Evolutionary conservation across 192 early-diverging fungal species (phyloP).

Genomic region (Coemansia asiatica): DNA sequence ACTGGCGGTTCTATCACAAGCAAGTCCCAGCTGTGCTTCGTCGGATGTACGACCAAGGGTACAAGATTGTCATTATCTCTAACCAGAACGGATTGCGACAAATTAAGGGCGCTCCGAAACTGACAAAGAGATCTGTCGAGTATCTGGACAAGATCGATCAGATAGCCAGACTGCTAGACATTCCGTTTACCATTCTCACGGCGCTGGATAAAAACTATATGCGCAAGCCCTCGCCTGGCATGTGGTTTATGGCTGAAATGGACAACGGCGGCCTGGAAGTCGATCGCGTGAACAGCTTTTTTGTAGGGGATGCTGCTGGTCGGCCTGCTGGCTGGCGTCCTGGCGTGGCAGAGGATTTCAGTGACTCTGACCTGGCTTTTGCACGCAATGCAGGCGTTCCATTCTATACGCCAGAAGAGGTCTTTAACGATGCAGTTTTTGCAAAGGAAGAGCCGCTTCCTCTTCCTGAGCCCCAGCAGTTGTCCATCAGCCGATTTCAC

Average conservation of each 20-base stretch:
- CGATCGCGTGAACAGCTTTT: constrained; percentile 69
- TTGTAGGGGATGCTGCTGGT: constrained; percentile 94
- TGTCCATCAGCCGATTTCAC: constrained; percentile 17
- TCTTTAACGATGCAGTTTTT: constrained; percentile 61
- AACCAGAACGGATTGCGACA: constrained; percentile 36
- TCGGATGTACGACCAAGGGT: constrained; percentile 64
- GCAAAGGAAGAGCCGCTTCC: constrained; percentile 22
- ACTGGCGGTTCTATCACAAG: constrained; percentile 75
- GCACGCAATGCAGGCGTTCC: constrained; percentile 69
- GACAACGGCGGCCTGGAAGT: constrained; percentile 35
- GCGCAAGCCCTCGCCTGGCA: constrained; percentile 52
- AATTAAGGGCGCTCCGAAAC: constrained; percentile 12
- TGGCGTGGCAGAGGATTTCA: constrained; percentile 67
- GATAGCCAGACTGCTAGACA: constrained; percentile 71
- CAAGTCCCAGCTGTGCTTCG: constrained; percentile 61
- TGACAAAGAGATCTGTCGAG: constrained; percentile 24
- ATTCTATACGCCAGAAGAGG: constrained; percentile 84
- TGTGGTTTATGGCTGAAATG: constrained; percentile 41
- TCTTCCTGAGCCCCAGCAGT: constrained; percentile 14
- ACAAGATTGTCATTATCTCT: constrained; percentile 42
- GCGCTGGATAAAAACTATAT: constrained; percentile 66
- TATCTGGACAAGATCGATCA: constrained; percentile 67
- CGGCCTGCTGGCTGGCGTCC: constrained; percentile 64
- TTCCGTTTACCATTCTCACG: constrained; percentile 72
- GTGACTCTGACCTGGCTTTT: constrained; percentile 85